Percentiles rank a stretch among this genome's conserved stretches.
phyloP scores from a whole-genome alignment of 768 basidiomycete genomes.

The Phlegmacium glaucopus region DNA sequence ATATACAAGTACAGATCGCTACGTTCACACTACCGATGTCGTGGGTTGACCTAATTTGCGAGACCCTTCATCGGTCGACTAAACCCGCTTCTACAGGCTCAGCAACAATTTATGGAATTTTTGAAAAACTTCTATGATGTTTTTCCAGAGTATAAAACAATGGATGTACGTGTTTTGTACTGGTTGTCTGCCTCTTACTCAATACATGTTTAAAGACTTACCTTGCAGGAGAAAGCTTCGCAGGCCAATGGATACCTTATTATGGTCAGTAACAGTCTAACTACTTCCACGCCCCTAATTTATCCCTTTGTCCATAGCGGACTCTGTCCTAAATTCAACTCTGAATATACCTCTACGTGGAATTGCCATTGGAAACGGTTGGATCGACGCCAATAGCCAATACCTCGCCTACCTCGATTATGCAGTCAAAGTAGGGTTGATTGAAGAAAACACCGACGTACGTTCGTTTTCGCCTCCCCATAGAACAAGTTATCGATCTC shows the following conservation, averaged over 20 bases:
- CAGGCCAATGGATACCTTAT: constrained; percentile 97
- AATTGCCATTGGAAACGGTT: constrained; percentile 93
- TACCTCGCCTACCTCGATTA: constrained; percentile 91
- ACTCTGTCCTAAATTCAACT: constrained; percentile 64
- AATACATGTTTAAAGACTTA: constrained; percentile 62
- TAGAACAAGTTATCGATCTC: background rate
- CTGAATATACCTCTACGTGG: constrained; percentile 69
- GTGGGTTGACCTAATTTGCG: constrained; percentile 25
- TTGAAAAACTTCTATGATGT: constrained; percentile 83
- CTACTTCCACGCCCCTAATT: background rate
- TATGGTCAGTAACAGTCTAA: constrained; percentile 53
- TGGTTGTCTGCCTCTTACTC: background rate
- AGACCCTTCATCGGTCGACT: background rate
- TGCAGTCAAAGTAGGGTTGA: constrained; percentile 70
- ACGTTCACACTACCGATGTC: constrained; percentile 74
- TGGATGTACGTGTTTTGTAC: constrained; percentile 63
- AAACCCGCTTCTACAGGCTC: constrained; percentile 45
- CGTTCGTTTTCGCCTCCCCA: constrained; percentile 1
- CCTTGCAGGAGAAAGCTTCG: constrained; percentile 93
- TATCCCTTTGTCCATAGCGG: constrained; percentile 45
- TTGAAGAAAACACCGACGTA: constrained; percentile 58
- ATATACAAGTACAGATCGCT: constrained; percentile 81
- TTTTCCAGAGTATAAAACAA: constrained; percentile 81
- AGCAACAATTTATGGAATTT: constrained; percentile 79
- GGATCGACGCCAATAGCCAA: constrained; percentile 89